Conservation (phyloP, 1,139 yeast species). For the Petasospora fabianii region DNA sequence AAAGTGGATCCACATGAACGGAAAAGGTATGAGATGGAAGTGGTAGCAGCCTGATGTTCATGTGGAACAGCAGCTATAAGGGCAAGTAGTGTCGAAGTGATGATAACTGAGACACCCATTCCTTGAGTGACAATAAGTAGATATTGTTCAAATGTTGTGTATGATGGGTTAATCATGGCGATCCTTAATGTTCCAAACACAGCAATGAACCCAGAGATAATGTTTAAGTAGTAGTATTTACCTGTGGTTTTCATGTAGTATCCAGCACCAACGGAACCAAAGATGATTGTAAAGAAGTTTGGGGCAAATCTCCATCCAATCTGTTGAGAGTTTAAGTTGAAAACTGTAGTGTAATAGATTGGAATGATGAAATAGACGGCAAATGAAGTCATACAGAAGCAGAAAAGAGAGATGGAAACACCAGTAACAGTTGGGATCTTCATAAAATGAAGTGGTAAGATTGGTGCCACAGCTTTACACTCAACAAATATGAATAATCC, state of each 20-base stretch:
- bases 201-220: constrained; percentile 42
- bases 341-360: constrained; percentile 56
- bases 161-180: constrained; percentile 33
- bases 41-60: constrained; percentile 65
- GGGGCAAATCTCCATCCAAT: constrained; percentile 63
- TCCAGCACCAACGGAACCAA: constrained; percentile 70
- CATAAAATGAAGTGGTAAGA: constrained; percentile 57
- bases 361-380: constrained; percentile 62
- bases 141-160: constrained; percentile 34
- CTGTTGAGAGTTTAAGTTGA: constrained; percentile 50
- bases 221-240: constrained; percentile 50
- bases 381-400: constrained; percentile 46
- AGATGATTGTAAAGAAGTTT: constrained; percentile 64
- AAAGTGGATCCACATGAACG: constrained; percentile 69
- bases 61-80: constrained; percentile 45
- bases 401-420: constrained; percentile 67
- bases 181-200: constrained; percentile 45
- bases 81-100: constrained; percentile 57
- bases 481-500: constrained; percentile 49
- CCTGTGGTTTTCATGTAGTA: constrained; percentile 68
- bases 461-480: constrained; percentile 56
- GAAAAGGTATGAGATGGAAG: constrained; percentile 73
- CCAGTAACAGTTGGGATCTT: constrained; percentile 56
- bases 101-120: constrained; percentile 54
- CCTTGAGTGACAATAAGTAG: constrained; percentile 44